Evolutionary conservation across 345 rosid genomes (phyloP).

Genomic region (Sisymbrium altissimum): DNA sequence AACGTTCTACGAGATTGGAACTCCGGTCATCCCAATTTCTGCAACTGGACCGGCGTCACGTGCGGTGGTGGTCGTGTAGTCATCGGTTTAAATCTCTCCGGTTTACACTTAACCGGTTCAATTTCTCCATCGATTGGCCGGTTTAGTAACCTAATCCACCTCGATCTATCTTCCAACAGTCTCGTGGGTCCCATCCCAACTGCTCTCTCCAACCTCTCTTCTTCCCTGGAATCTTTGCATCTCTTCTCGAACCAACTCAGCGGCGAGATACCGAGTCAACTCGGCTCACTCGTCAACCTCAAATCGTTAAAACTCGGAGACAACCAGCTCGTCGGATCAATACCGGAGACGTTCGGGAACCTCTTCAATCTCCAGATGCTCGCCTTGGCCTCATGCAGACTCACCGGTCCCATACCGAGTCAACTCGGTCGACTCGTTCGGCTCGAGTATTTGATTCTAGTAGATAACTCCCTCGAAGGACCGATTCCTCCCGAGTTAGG

Average conservation of each 20-base stretch:
- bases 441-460: slow-evolving; percentile 46
- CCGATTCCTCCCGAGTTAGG: slow-evolving; percentile 54
- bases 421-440: slow-evolving; percentile 66
- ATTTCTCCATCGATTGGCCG: slow-evolving; percentile 45
- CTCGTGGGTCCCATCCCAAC: slow-evolving; percentile 60
- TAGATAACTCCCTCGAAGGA: slow-evolving; percentile 60
- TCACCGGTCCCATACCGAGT: slow-evolving; percentile 70
- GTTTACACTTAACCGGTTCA: slow-evolving; percentile 59
- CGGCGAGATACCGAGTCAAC: slow-evolving; percentile 64
- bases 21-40: slow-evolving; percentile 36
- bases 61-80: slow-evolving; percentile 52
- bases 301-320: slow-evolving; percentile 67
- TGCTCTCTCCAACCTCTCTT: slow-evolving; percentile 63
- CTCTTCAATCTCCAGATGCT: slow-evolving; percentile 58
- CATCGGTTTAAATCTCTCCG: slow-evolving; percentile 58
- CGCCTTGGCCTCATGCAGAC: slow-evolving; percentile 56
- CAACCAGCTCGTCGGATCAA: slow-evolving; percentile 54
- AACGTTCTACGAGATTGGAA: slow-evolving; percentile 58
- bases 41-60: slow-evolving; percentile 69
- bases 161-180: slow-evolving; percentile 70
- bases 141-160: slow-evolving; percentile 48
- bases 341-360: slow-evolving; percentile 51
- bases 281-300: slow-evolving; percentile 54
- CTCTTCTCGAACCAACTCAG: slow-evolving; percentile 63
- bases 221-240: slow-evolving; percentile 50